A percentile compares a stretch with the other conserved stretches of the same genome.
Conservation (phyloP, 2,329 filamentous ascomycete genomes). For the Diaporthe sp. region DNA sequence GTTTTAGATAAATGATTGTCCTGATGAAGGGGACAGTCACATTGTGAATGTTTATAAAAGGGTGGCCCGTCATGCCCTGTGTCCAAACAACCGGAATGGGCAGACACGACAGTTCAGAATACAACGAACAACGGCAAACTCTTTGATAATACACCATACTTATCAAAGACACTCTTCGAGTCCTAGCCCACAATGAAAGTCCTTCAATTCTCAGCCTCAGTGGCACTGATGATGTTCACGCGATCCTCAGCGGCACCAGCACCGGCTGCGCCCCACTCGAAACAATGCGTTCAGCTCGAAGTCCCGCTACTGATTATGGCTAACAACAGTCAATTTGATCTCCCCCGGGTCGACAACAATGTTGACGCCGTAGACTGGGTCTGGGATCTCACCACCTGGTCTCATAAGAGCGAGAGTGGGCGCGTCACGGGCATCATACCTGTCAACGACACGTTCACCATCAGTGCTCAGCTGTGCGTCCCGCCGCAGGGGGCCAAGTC, state of each 20-base stretch:
- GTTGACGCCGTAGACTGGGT: slow-evolving; percentile 48
- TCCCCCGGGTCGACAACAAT: slow-evolving; percentile 47
- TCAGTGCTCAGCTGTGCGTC: slow-evolving; percentile 46
- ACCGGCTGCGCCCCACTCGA: background rate
- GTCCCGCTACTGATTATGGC: background rate
- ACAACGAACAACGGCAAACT: background rate
- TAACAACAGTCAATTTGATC: slow-evolving; percentile 18
- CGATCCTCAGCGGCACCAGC: background rate
- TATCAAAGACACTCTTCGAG: background rate
- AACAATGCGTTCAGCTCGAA: slow-evolving; percentile 27
- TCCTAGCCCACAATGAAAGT: background rate
- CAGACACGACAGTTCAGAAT: background rate
- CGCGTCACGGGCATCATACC: slow-evolving; percentile 37
- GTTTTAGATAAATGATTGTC: background rate
- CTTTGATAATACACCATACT: background rate
- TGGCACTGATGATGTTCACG: background rate
- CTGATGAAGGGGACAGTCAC: background rate
- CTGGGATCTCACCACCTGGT: slow-evolving; percentile 44
- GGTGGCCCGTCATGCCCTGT: background rate
- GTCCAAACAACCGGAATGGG: background rate
- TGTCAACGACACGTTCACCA: slow-evolving; percentile 43
- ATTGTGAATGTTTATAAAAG: background rate
- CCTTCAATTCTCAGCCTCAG: too few species aligned
- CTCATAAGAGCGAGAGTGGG: slow-evolving; percentile 16
- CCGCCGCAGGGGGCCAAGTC: slow-evolving; percentile 41